Percentiles rank a stretch among this genome's conserved stretches.
Evolutionary conservation across 164 flowering plant genomes (phyloP).

Genomic region (Stephania yunnanensis): DNA sequence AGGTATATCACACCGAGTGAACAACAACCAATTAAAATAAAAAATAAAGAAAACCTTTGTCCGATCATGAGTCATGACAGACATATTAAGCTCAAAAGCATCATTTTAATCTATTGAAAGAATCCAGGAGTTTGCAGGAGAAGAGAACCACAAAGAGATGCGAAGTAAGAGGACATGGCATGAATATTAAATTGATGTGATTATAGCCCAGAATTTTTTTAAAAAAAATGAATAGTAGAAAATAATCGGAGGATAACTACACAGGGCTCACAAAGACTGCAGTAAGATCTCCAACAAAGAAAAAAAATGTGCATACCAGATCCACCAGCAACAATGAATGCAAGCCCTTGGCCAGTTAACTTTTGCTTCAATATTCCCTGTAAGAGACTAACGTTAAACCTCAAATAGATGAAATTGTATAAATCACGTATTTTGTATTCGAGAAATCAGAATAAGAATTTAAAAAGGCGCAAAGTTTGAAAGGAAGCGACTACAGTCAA

Average conservation of each 20-base stretch:
- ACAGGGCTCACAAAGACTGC: background rate
- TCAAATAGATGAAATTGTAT: constrained; percentile 5
- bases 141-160: background rate
- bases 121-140: background rate
- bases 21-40: background rate
- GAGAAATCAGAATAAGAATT: background rate
- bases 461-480: constrained; percentile 3
- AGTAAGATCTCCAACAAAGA: background rate
- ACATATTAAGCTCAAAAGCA: too few relatives aligned
- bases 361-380: constrained; percentile 90
- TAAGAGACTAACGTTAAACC: constrained; percentile 12
- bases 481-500: background rate
- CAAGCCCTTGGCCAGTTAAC: constrained; percentile 90
- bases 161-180: background rate
- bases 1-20: background rate
- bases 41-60: background rate
- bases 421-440: background rate
- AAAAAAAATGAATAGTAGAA: background rate
- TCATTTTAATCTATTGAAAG: background rate
- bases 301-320: constrained; percentile 54
- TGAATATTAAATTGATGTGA: background rate
- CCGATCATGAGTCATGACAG: background rate
- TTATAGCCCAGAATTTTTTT: background rate
- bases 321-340: constrained; percentile 87
- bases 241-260: background rate